These are phyloP conservation scores for Cercospora sp. DNA, from an alignment of 2,329 filamentous ascomycete species.

Conservation along the genomic window DNA sequence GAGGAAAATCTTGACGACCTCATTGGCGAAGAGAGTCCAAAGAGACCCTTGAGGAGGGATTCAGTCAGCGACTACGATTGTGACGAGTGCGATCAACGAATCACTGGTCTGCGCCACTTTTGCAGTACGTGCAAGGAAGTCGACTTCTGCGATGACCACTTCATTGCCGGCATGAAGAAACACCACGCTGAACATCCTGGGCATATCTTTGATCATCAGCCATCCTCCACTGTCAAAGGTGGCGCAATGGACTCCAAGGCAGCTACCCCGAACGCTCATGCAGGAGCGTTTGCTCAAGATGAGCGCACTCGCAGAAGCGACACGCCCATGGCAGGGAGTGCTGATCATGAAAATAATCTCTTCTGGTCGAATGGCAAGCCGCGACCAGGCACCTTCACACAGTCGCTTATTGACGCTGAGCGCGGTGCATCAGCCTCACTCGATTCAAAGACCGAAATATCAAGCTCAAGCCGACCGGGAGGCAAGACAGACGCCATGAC, in stretches of 20 bases:
- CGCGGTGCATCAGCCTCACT: not conserved
- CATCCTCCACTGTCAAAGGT: not conserved
- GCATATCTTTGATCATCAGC: slow-evolving; percentile 2
- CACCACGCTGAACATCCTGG: not conserved
- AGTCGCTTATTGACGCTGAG: not conserved
- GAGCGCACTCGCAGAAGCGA: not conserved
- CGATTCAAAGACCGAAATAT: not conserved
- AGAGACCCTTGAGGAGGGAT: not conserved
- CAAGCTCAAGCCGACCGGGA: not conserved
- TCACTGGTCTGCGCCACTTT: not conserved
- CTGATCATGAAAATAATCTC: not conserved
- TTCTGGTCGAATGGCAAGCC: not conserved
- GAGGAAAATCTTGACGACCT: not conserved
- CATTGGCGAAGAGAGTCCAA: not conserved
- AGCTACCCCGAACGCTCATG: not conserved
- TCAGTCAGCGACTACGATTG: not conserved
- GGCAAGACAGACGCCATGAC: not conserved
- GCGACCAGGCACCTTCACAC: not conserved
- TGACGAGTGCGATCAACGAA: not conserved
- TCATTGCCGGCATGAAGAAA: slow-evolving; percentile 4
- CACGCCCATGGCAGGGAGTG: not conserved
- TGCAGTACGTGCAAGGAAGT: not conserved
- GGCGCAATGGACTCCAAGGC: not conserved
- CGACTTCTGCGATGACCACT: slow-evolving; percentile 11
- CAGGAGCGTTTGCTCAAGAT: not conserved